Conservation (phyloP, 306 rosid species). For the Calophaca sinica region DNA sequence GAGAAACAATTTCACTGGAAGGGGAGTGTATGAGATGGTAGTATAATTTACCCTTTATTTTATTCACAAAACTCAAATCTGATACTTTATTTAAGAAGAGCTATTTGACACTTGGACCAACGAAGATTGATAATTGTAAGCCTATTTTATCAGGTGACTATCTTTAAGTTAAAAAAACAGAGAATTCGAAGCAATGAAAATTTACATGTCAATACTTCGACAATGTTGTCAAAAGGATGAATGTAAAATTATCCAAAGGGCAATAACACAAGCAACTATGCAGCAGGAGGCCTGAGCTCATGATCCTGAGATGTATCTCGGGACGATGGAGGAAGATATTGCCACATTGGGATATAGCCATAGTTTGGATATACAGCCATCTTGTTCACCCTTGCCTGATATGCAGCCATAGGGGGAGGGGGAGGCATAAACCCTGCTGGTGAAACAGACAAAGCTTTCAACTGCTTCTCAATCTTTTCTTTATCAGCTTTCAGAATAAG, state of each 20-base stretch:
- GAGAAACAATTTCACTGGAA: neutral
- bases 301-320: constrained; percentile 91
- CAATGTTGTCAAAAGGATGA: constrained; percentile 40
- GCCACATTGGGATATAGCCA: constrained; percentile 90
- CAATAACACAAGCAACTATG: constrained; percentile 49
- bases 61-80: neutral
- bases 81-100: neutral
- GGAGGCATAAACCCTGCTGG: constrained; percentile 75
- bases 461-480: constrained; percentile 75
- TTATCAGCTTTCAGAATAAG: constrained; percentile 73
- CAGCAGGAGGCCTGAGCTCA: constrained; percentile 98
- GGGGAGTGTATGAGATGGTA: too few relatives aligned
- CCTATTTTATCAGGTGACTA: constrained; percentile 45
- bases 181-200: constrained; percentile 53
- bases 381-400: constrained; percentile 71
- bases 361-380: constrained; percentile 86
- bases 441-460: constrained; percentile 66
- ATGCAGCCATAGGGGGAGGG: constrained; percentile 75
- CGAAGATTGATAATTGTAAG: constrained; percentile 15
- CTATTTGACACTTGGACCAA: constrained; percentile 11
- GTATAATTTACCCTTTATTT: neutral
- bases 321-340: constrained; percentile 71
- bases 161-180: neutral
- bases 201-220: constrained; percentile 52
- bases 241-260: constrained; percentile 34